Evolutionary conservation across 1,284 basidiomycete species (phyloP).

Genomic region (Cutaneotrichosporon sp.): DNA sequence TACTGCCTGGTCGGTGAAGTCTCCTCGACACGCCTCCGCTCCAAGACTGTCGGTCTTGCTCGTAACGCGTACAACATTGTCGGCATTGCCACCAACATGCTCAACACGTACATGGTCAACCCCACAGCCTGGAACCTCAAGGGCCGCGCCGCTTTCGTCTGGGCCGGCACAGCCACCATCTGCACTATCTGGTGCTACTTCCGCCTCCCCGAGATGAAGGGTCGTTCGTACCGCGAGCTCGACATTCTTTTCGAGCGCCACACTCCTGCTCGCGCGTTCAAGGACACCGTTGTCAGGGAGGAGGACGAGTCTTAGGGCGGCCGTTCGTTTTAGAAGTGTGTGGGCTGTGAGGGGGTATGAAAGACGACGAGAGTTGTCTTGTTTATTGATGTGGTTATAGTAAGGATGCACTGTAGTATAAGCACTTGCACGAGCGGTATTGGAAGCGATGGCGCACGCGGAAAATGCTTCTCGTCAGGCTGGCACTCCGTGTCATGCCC

Average conservation of each 20-base stretch:
- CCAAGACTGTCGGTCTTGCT: conserved; percentile 51
- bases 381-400: too few relatives aligned
- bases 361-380: too few relatives aligned
- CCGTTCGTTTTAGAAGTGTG: too few relatives aligned
- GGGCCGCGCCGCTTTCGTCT: conserved; percentile 31
- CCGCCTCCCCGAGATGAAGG: conserved; percentile 46
- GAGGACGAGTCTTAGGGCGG: conserved; percentile 22
- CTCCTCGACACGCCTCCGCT: conserved; percentile 47
- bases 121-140: conserved; percentile 25
- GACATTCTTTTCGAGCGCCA: conserved; percentile 41
- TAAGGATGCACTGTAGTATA: too few relatives aligned
- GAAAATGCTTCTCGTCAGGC: too few relatives aligned
- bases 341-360: neutral
- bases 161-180: conserved; percentile 32
- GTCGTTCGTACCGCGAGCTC: conserved; percentile 43
- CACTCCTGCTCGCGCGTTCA: conserved; percentile 40
- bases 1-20: conserved; percentile 47
- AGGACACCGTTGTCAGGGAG: conserved; percentile 31
- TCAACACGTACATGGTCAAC: conserved; percentile 22
- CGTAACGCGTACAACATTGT: conserved; percentile 49
- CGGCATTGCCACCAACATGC: conserved; percentile 8
- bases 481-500: too few relatives aligned
- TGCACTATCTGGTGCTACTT: conserved; percentile 29
- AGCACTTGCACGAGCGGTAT: too few relatives aligned
- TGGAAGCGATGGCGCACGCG: too few relatives aligned